Evolutionary conservation across 352 stramenopile genomes (phyloP), one percentile per base, ranked within the genome.

Genomic region (Pythium phragmitis): DNA sequence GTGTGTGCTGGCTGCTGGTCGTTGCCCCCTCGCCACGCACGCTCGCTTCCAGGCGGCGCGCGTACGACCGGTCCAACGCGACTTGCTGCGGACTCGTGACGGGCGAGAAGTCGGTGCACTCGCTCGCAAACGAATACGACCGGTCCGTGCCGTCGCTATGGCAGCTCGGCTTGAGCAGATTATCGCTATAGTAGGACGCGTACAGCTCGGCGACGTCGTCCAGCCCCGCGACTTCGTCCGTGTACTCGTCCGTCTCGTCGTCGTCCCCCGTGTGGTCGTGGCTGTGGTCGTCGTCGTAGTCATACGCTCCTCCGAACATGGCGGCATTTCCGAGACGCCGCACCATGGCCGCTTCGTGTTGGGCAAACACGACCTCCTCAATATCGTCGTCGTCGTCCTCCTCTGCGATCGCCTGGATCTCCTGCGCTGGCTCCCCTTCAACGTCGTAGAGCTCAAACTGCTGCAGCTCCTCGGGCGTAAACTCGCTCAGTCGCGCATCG

Each of bases 31-130:
- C 70, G 17, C 36, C 36, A 13, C 52, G 57, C 47, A 91, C 61
- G 16, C 78, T 87, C 19, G 76, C 76, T 57, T 88, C 80, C 17
- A 91, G 82, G 26, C 82, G 82, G 59, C 89, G 80, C 57, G 89
- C 80, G 61, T 91, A 91, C 17, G 73, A 77, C 17, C 43, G 63
- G 51, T 70, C 63, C 12, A 69, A 21, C 14, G 42, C 50, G 7
- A 69, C 63, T 46, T 69, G 57, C 17, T 71, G 50, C 19, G 74
- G 69, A 42, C 75, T 74, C 41, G 65, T 72, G 5, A 79, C 41
- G 28, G 67, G 69, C 3, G 69, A 75, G 7, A 71, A 66, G 7
- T 84, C 80, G 19, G 50, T 70, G 53, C 60, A 73, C 45, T 91
- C 82, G 9, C 78, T 88, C 36, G 72, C 70, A 28, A 89, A 76